Percentiles rank a stretch among this genome's conserved stretches.
Conservation (phyloP, 2,329 filamentous ascomycete species). For the Fusarium bulbicola region DNA sequence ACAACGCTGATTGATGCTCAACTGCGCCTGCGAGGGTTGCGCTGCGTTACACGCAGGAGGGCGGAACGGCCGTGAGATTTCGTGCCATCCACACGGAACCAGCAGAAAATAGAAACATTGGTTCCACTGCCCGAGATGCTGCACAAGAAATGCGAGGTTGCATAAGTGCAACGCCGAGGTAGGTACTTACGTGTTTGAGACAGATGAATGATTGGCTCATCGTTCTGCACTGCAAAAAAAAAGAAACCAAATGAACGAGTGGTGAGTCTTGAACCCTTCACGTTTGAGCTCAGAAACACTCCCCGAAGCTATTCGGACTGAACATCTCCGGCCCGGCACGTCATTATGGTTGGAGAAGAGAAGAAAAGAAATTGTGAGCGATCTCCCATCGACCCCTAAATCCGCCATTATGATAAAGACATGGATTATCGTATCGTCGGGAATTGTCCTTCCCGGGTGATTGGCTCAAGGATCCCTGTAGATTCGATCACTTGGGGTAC, state of each 20-base stretch:
- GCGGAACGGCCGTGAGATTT: neutral
- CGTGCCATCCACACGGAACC: slow-evolving; percentile 8
- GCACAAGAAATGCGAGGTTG: slow-evolving; percentile 3
- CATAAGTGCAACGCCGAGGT: slow-evolving; percentile 8
- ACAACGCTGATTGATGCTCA: slow-evolving; percentile 2
- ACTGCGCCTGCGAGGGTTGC: neutral
- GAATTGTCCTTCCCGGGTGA: slow-evolving; percentile 1
- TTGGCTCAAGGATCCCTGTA: slow-evolving; percentile 18
- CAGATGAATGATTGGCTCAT: neutral
- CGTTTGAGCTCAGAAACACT: neutral
- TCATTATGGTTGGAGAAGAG: slow-evolving; percentile 15
- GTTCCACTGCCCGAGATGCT: slow-evolving; percentile 14
- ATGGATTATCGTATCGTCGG: slow-evolving; percentile 28
- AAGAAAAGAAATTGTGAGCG: slow-evolving; percentile 18
- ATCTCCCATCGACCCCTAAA: slow-evolving; percentile 27
- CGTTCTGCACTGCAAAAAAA: neutral
- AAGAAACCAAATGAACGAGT: neutral
- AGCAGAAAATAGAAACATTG: slow-evolving; percentile 24
- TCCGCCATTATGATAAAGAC: slow-evolving; percentile 21
- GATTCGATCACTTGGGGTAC: slow-evolving; percentile 3
- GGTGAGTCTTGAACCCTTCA: neutral
- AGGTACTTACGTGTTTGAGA: neutral
- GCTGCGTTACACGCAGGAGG: slow-evolving; percentile 18
- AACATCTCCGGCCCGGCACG: slow-evolving; percentile 6
- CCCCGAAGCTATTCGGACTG: slow-evolving; percentile 22